A percentile compares a stretch with the other conserved stretches of the same genome.
Evolutionary conservation across 257 asterid genomes (phyloP).

Genomic region (Hygrophila difformis): DNA sequence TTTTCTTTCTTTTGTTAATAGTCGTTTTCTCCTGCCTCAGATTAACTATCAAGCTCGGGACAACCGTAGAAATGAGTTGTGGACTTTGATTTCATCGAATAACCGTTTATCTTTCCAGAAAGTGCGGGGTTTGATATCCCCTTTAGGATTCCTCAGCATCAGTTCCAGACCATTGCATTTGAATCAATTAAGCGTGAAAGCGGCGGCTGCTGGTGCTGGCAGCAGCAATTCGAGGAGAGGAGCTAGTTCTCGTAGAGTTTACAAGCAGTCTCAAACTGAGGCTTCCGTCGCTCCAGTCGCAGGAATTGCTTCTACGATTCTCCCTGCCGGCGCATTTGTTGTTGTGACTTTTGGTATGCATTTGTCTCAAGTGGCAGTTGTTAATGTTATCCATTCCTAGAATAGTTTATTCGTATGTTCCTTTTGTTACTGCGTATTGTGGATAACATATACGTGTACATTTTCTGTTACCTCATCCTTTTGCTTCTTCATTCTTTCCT

Average conservation of each 20-base stretch:
- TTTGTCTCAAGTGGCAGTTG: slow-evolving; percentile 5
- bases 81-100: slow-evolving; percentile 14
- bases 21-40: slow-evolving; percentile 23
- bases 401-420: slow-evolving; percentile 1
- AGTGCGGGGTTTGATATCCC: slow-evolving; percentile 24
- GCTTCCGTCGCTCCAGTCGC: slow-evolving; percentile 37
- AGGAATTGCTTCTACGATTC: slow-evolving; percentile 41
- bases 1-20: background rate
- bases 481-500: background rate
- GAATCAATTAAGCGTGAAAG: slow-evolving; percentile 28
- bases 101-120: slow-evolving; percentile 15
- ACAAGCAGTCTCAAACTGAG: slow-evolving; percentile 56
- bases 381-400: background rate
- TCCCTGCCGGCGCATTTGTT: slow-evolving; percentile 70
- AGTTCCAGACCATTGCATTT: slow-evolving; percentile 22
- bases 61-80: slow-evolving; percentile 16
- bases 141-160: slow-evolving; percentile 20
- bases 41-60: slow-evolving; percentile 21
- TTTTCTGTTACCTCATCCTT: slow-evolving; percentile 3
- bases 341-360: slow-evolving; percentile 69
- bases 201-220: slow-evolving; percentile 33
- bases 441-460: slow-evolving; percentile 8
- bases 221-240: slow-evolving; percentile 39
- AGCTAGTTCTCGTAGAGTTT: slow-evolving; percentile 48
- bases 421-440: background rate